Base-by-base conservation (phyloP, 2,329 filamentous ascomycete species). In the Colletotrichum spaethianum region DNA sequence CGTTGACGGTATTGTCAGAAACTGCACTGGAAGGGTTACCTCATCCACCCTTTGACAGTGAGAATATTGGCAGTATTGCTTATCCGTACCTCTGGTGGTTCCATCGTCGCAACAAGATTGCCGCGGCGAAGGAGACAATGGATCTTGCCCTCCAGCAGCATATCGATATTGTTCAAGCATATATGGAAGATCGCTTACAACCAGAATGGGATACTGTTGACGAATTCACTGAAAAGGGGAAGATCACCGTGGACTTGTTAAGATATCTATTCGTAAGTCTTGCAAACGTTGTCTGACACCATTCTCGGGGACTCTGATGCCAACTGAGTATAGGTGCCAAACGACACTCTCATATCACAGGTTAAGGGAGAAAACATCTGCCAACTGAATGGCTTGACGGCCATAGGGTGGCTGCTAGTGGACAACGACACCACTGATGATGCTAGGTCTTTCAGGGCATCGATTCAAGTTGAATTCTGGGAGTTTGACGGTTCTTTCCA, bases 71-170 rank as follows among this genome's bases (percentile, higher is more conserved):
- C 9, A 50, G 23, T 26, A 56, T 56, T 18, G 6, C 53, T 11
- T 40, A n/a, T 23, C 53, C 53, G 18, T 56, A 56, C 33, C 20
- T 56, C 20, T 56, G 53, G 53, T 56, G 53, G 53, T 56, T 56
- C n/a, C 53, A 56, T 26, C 53, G 53, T 40, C 31, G 53, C 9
- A 6, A 23, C 4, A 6, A 56, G 31, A 56, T 56, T 23, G 31
- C 18, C 18, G 6, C 14, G 26, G 12, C 14, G 4, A 56, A 20
- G 2, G 1, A 5, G 20, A 11, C 9, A 40, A n/a, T 38, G 16
- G 53, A 40, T 6, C 53, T 33, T 1, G 26, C 23, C 1, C 11
- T 56, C 14, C 53, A 40, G 18, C 18, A 38, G 31, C 53, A 56
- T 26, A 4, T 56, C 18, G 31, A 20, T 7, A 33, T 38, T 9